phyloP scores from a whole-genome alignment of 345 rosid genomes.

The Adansonia digitata region DNA sequence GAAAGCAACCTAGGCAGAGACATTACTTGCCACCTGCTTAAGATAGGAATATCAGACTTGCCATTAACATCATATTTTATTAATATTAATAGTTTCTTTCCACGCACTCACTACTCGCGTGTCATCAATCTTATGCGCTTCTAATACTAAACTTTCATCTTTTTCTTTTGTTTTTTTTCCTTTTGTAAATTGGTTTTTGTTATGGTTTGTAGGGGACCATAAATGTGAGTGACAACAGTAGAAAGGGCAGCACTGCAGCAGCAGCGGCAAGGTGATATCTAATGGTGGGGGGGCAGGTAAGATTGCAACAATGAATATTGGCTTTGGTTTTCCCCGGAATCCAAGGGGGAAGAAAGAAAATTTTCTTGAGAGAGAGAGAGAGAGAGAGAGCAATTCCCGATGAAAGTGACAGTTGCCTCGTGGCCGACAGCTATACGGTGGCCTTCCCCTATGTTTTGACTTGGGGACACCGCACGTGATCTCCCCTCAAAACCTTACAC shows the following conservation, averaged over 20 bases:
- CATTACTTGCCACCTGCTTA: neutral
- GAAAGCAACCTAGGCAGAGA: slow-evolving; percentile 7
- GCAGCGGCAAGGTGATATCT: neutral
- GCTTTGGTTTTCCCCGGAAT: slow-evolving; percentile 16
- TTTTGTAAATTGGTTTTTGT: neutral
- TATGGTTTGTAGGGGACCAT: neutral
- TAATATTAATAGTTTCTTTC: neutral
- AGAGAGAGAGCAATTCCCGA: slow-evolving; percentile 37
- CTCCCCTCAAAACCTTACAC: neutral
- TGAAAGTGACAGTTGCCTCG: slow-evolving; percentile 40
- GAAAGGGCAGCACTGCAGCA: neutral
- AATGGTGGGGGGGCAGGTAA: neutral
- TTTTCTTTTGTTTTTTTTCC: too few relatives aligned
- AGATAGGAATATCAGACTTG: neutral
- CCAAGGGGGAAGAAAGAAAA: slow-evolving; percentile 26
- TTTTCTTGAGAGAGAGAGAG: neutral
- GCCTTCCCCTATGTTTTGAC: slow-evolving; percentile 24
- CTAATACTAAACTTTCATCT: too few relatives aligned
- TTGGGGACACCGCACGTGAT: slow-evolving; percentile 27
- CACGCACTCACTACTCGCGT: neutral
- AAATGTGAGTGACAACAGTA: neutral
- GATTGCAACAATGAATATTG: neutral
- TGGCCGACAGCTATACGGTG: slow-evolving; percentile 48
- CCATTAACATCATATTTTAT: neutral
- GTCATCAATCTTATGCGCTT: neutral